Conservation (phyloP, 2,329 filamentous ascomycete species). For the Calonectria pteridis region DNA sequence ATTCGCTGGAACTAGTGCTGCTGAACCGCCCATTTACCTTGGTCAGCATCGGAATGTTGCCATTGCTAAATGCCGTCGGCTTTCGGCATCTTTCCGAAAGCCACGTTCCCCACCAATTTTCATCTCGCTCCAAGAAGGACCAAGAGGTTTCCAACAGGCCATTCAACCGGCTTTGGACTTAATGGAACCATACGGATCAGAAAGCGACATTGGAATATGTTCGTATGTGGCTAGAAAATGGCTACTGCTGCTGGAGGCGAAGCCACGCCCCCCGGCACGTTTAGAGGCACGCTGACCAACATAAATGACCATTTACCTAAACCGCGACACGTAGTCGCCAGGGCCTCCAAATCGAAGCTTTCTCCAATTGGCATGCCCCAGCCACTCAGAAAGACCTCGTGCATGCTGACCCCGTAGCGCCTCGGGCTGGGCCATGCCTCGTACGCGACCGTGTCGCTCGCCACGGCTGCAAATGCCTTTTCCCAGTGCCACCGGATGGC, state of each 20-base stretch:
- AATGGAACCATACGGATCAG: too few relatives aligned
- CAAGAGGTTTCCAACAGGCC: too few relatives aligned
- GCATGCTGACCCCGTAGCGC: neutral
- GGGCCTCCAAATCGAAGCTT: neutral
- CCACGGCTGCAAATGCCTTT: neutral
- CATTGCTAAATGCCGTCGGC: neutral
- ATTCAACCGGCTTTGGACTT: too few relatives aligned
- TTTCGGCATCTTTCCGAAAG: neutral
- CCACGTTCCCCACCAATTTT: neutral
- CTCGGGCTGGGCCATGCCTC: constrained; percentile 4
- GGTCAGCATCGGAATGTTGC: neutral
- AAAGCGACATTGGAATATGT: neutral
- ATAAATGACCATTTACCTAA: neutral
- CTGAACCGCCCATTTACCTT: neutral
- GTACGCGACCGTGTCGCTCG: constrained; percentile 1
- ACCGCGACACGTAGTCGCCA: neutral
- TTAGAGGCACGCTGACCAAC: neutral
- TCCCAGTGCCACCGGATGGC: constrained; percentile 1
- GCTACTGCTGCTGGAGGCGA: neutral
- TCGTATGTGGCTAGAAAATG: neutral
- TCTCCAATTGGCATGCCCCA: constrained; percentile 17
- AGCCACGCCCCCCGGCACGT: neutral
- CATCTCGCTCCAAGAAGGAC: too few relatives aligned
- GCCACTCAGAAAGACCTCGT: constrained; percentile 2
- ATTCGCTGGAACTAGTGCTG: neutral